Conservation (phyloP, 2,329 filamentous ascomycete species). For the Pleomassaria siparia region DNA sequence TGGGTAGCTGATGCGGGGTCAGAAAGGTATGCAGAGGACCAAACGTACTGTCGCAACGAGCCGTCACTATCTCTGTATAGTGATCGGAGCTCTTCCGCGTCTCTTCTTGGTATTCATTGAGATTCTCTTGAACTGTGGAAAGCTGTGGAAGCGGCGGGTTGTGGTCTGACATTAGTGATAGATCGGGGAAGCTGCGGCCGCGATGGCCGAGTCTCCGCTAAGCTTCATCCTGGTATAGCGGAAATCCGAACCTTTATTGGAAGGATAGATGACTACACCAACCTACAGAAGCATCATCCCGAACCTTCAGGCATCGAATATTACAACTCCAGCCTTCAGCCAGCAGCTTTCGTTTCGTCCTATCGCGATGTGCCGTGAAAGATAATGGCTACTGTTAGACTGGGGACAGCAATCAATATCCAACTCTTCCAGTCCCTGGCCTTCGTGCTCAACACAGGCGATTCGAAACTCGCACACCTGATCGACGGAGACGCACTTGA, state of each 20-base stretch:
- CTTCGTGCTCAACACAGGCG: constrained; percentile 17
- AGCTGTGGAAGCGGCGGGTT: background rate
- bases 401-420: constrained; percentile 31
- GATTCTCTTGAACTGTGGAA: background rate
- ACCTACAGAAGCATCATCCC: background rate
- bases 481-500: constrained; percentile 34
- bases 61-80: background rate
- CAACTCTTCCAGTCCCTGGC: constrained; percentile 31
- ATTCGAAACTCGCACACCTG: constrained; percentile 12
- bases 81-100: background rate
- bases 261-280: background rate
- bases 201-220: background rate
- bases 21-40: background rate
- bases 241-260: background rate
- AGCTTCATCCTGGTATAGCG: background rate
- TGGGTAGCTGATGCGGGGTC: background rate
- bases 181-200: background rate
- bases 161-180: background rate
- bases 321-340: constrained; percentile 8
- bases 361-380: constrained; percentile 21
- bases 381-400: constrained; percentile 28
- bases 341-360: background rate
- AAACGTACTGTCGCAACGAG: background rate
- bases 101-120: background rate
- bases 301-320: constrained; percentile 11